A percentile compares a stretch with the other conserved stretches of the same genome.
Conservation (phyloP, 495 filamentous ascomycete genomes). For the Tuber microsphaerosporum region DNA sequence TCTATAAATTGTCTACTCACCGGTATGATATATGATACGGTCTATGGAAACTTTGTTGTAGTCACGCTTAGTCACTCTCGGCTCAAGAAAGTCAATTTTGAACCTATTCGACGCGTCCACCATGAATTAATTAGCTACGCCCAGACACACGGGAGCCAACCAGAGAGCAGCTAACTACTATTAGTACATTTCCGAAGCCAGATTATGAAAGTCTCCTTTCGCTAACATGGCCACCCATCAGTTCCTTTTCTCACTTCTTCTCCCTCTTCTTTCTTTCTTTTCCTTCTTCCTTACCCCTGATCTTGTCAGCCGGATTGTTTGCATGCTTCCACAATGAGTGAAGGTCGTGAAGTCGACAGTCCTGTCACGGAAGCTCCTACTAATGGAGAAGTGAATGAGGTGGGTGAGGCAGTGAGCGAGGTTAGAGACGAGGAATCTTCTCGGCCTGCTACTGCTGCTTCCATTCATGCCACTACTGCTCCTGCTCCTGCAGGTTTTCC, state of each 20-base stretch:
- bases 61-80: not conserved
- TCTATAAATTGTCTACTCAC: not conserved
- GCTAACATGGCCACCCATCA: not conserved
- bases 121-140: not conserved
- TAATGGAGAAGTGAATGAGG: not conserved
- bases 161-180: not conserved
- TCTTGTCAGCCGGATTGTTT: not conserved
- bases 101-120: not conserved
- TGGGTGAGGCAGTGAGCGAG: not conserved
- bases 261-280: not conserved
- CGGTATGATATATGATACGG: too few species aligned
- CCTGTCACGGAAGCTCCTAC: slow-evolving; percentile 1
- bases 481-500: not conserved
- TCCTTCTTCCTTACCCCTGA: not conserved
- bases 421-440: not conserved
- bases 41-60: not conserved
- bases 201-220: not conserved
- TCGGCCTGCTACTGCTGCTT: not conserved
- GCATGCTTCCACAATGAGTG: slow-evolving; percentile 2
- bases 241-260: not conserved
- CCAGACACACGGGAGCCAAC: not conserved
- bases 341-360: slow-evolving; percentile 1
- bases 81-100: not conserved
- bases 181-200: not conserved
- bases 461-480: not conserved